Evolutionary conservation across 2,329 filamentous ascomycete genomes (phyloP), one percentile per base, ranked within the genome.

Genomic region (Hymenotorrendiella dingleyae): DNA sequence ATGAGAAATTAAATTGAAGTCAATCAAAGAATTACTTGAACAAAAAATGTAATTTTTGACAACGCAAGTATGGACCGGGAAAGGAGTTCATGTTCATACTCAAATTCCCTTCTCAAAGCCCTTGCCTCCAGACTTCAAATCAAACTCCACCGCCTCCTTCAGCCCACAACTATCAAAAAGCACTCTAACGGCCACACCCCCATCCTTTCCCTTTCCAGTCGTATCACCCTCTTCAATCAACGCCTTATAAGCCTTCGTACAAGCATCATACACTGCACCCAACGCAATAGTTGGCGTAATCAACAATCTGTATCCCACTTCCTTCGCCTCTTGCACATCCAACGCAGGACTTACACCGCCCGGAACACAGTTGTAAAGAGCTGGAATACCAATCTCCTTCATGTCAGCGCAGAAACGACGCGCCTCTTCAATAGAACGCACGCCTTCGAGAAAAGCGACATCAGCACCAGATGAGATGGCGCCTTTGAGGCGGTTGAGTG

Each of bases 381-480:
- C 67, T 50, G 64, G 74, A 64, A 53, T 65, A 0, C 68, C 68
- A 1, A 65, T 65, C 20, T 43, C 16, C 2, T 66, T 66, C 4
- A 77, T 59, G 7, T 70, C 67, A 11, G 62, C 53, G 22, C 71
- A 70, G 1, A 68, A 64, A 29, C 62, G 55, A 21, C 61, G 60
- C 1, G 70, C 74, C 53, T 81, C 66, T 27, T 75, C 73, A 11
- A 65, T 64, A 1, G 63, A 68, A 2, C 64, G 66, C 37, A 82
- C 65, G 5, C 76, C 80, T 52, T 83, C 80, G 3, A 82, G 67
- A 46, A 83, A 75, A 0, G 68, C 71, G 2, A 74, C 72, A 53
- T 83, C 78, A 1, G 78, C 78, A 14, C 78, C 77, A 8, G 69
- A 70, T 3, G 67, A 65, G 1, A 70, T 60, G 0, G 79, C 78